Conservation (phyloP, 345 rosid species). For the Crucihimalaya himalaica region DNA sequence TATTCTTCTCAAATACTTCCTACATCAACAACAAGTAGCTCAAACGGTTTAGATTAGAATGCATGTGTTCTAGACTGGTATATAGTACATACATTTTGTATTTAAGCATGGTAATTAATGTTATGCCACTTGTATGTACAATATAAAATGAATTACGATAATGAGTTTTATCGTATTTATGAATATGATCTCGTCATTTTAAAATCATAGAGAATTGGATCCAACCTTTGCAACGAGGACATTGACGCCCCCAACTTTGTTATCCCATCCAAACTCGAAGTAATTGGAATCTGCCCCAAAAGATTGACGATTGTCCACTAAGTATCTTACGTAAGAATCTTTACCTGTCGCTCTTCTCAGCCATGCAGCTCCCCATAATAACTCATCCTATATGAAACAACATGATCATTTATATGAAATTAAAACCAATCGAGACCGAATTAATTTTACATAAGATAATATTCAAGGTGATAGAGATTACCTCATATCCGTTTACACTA, state of each 20-base stretch:
- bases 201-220: background rate
- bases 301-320: conserved; percentile 26
- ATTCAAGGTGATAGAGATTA: conserved; percentile 3
- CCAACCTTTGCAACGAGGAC: conserved; percentile 64
- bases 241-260: conserved; percentile 65
- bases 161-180: background rate
- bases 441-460: background rate
- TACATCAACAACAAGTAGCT: conserved; percentile 8
- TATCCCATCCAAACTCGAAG: conserved; percentile 82
- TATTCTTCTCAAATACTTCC: conserved; percentile 68
- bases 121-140: background rate
- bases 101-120: background rate
- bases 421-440: background rate
- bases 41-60: background rate
- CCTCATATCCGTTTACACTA: conserved; percentile 58
- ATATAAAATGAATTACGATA: background rate
- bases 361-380: conserved; percentile 92
- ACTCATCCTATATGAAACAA: conserved; percentile 59
- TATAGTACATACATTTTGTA: background rate
- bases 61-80: background rate
- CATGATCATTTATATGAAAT: background rate
- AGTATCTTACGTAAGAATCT: conserved; percentile 44
- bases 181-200: background rate
- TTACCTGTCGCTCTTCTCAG: conserved; percentile 59
- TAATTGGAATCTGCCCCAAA: conserved; percentile 23